Evolutionary conservation across 108 stramenopile species (phyloP).

Genomic region (Skeletonema grethae): DNA sequence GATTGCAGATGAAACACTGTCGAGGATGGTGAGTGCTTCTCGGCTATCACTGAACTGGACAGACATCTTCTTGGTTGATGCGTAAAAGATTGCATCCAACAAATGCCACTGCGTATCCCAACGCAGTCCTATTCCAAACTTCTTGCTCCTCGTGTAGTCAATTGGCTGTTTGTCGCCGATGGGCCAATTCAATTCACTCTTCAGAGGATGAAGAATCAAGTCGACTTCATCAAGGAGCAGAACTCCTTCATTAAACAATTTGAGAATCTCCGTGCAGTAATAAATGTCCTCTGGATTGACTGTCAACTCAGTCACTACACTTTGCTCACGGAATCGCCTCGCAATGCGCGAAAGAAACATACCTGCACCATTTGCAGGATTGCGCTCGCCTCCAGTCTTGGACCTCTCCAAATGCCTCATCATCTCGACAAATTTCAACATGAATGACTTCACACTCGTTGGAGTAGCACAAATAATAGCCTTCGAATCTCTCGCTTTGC

Average conservation of each 20-base stretch:
- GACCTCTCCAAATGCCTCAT: slow-evolving; percentile 92
- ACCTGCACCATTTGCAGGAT: slow-evolving; percentile 23
- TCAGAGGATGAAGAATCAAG: slow-evolving; percentile 95
- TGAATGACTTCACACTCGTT: slow-evolving; percentile 96
- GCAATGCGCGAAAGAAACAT: slow-evolving; percentile 89
- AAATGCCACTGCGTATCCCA: slow-evolving; percentile 98
- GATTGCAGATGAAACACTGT: slow-evolving; percentile 76
- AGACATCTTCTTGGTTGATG: slow-evolving; percentile 80
- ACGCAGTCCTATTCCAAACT: slow-evolving; percentile 87
- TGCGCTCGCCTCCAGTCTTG: slow-evolving; percentile 54
- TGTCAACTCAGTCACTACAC: slow-evolving; percentile 70
- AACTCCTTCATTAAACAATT: slow-evolving; percentile 87
- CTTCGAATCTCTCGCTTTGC: slow-evolving; percentile 90
- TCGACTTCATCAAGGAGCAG: slow-evolving; percentile 98
- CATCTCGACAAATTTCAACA: slow-evolving; percentile 98
- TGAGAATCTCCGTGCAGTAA: slow-evolving; percentile 88
- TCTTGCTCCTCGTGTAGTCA: slow-evolving; percentile 90
- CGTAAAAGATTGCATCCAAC: slow-evolving; percentile 87
- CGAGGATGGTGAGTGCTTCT: slow-evolving; percentile 86
- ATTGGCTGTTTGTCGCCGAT: slow-evolving; percentile 96
- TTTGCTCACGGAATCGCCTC: slow-evolving; percentile 75
- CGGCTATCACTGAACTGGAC: slow-evolving; percentile 85
- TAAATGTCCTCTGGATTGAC: slow-evolving; percentile 71
- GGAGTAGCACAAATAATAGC: slow-evolving; percentile 97
- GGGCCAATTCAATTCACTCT: slow-evolving; percentile 99